These are phyloP conservation scores for Oryza punctata DNA, from an alignment of 176 grass and related monocot genomes.

Conservation along the genomic window DNA sequence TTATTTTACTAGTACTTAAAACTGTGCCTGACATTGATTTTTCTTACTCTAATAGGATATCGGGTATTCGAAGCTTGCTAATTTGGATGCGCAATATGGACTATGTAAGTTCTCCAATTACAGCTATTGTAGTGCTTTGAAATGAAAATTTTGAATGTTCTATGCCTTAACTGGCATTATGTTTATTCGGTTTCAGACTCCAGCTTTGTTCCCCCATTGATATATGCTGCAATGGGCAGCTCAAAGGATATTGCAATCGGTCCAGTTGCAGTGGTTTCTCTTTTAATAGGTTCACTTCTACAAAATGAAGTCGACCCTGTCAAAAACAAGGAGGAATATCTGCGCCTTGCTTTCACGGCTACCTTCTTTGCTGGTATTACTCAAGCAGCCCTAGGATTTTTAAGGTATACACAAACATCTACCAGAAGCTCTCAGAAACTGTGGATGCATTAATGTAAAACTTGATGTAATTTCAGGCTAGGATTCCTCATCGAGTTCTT, in stretches of 20 bases:
- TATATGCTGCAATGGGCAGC: slow-evolving; percentile 96
- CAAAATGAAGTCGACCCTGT: slow-evolving; percentile 67
- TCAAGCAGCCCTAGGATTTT: slow-evolving; percentile 88
- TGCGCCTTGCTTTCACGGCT: slow-evolving; percentile 81
- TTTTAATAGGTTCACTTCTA: slow-evolving; percentile 87
- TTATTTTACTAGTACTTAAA: not conserved
- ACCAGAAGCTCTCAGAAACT: not conserved
- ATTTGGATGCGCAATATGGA: slow-evolving; percentile 87
- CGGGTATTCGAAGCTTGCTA: slow-evolving; percentile 86
- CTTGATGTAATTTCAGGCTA: slow-evolving; percentile 59
- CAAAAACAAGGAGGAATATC: slow-evolving; percentile 71
- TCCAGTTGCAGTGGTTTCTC: slow-evolving; percentile 90
- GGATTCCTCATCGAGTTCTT: slow-evolving; percentile 96
- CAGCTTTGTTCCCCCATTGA: slow-evolving; percentile 83
- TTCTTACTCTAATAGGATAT: slow-evolving; percentile 72
- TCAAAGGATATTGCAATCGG: slow-evolving; percentile 96
- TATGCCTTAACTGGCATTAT: slow-evolving; percentile 20
- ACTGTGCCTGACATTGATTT: slow-evolving; percentile 12
- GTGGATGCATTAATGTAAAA: not conserved
- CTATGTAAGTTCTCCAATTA: slow-evolving; percentile 62
- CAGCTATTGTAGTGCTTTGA: not conserved
- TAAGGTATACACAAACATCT: slow-evolving; percentile 55
- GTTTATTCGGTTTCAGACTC: slow-evolving; percentile 65
- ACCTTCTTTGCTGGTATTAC: slow-evolving; percentile 98
- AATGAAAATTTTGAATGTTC: slow-evolving; percentile 15